These are phyloP conservation scores for Ambrosia hybrid DNA, from an alignment of 140 eudicot species.

Conservation along the genomic window DNA sequence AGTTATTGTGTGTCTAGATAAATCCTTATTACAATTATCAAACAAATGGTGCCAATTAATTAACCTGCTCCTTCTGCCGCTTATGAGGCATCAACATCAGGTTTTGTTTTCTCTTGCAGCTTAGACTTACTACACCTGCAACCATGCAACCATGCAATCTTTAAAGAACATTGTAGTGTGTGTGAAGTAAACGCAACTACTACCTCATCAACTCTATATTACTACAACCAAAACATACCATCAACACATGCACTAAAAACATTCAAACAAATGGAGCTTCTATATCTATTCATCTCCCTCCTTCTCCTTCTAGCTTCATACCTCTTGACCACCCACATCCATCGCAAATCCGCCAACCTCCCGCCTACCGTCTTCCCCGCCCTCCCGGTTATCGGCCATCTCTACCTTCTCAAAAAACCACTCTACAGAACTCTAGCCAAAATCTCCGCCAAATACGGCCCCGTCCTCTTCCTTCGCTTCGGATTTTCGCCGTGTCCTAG, in stretches of 20 bases:
- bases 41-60: too few species aligned
- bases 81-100: too few species aligned
- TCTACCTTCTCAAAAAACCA: conserved; percentile 29
- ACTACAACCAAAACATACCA: background rate
- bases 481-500: conserved; percentile 56
- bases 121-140: too few species aligned
- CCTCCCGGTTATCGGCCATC: conserved; percentile 28
- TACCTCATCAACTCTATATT: too few species aligned
- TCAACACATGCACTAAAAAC: background rate
- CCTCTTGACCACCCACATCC: conserved; percentile 1
- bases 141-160: too few species aligned
- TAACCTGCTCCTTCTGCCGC: too few species aligned
- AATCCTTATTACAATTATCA: too few species aligned
- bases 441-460: conserved; percentile 47
- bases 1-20: too few species aligned
- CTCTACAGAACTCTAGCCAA: conserved; percentile 39
- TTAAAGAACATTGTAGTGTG: too few species aligned
- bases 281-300: background rate
- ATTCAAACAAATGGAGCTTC: conserved; percentile 8
- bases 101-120: too few species aligned
- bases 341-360: conserved; percentile 4
- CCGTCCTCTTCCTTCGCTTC: conserved; percentile 40
- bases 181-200: too few species aligned
- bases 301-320: conserved; percentile 6
- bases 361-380: conserved; percentile 10